A percentile compares a stretch with the other conserved stretches of the same genome.
These are phyloP conservation scores for Teratosphaeria viscida DNA, from an alignment of 2,329 filamentous ascomycete species.

Conservation along the genomic window DNA sequence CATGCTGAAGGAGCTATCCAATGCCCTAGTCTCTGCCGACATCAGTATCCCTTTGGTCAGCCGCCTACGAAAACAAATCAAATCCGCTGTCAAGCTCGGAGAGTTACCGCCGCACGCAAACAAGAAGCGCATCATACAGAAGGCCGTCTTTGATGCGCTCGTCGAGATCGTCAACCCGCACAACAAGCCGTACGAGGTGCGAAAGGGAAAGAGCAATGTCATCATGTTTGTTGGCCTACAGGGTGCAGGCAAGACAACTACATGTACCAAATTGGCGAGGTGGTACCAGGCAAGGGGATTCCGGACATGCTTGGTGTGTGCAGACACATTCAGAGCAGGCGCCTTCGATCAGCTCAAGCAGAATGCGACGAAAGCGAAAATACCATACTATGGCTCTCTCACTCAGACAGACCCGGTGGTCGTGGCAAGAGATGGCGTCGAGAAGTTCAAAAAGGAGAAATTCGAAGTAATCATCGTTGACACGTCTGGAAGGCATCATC, in stretches of 20 bases:
- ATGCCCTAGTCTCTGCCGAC: slow-evolving; percentile 89
- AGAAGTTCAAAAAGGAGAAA: slow-evolving; percentile 97
- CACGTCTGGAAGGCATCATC: slow-evolving; percentile 87
- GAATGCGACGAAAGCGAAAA: slow-evolving; percentile 97
- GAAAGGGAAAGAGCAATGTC: slow-evolving; percentile 90
- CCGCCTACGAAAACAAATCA: slow-evolving; percentile 86
- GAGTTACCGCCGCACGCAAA: slow-evolving; percentile 84
- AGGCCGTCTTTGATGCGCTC: slow-evolving; percentile 93
- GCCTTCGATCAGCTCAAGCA: slow-evolving; percentile 98
- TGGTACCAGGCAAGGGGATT: slow-evolving; percentile 93
- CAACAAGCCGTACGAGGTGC: slow-evolving; percentile 88
- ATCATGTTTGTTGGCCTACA: slow-evolving; percentile 99
- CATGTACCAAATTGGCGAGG: slow-evolving; percentile 89
- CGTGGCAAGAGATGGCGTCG: slow-evolving; percentile 89
- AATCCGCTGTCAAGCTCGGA: slow-evolving; percentile 83
- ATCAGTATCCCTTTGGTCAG: slow-evolving; percentile 93
- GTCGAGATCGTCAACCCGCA: slow-evolving; percentile 93
- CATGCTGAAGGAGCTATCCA: slow-evolving; percentile 98
- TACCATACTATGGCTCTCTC: slow-evolving; percentile 93
- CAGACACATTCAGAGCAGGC: slow-evolving; percentile 95
- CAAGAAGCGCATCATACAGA: slow-evolving; percentile 97
- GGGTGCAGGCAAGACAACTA: slow-evolving; percentile 95
- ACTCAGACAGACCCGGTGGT: slow-evolving; percentile 93
- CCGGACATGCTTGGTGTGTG: slow-evolving; percentile 87
- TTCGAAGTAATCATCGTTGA: slow-evolving; percentile 99